A percentile compares a stretch with the other conserved stretches of the same genome.
Evolutionary conservation across 441 rosid species (phyloP).

Genomic region (Arabidopsis lyrata): DNA sequence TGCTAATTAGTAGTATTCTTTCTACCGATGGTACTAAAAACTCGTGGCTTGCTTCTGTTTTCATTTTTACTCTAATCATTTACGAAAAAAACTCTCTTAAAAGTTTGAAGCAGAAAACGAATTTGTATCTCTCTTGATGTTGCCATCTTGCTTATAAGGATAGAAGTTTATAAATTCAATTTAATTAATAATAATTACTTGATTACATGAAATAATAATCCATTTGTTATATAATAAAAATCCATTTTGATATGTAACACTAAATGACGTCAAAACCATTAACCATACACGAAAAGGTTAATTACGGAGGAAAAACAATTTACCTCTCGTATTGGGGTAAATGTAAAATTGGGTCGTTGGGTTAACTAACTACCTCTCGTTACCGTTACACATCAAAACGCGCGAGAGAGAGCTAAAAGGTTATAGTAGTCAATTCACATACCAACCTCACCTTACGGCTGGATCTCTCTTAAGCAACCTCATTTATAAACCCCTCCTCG

Average conservation of each 20-base stretch:
- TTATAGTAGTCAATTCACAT: background rate
- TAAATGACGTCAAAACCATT: background rate
- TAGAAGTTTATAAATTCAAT: background rate
- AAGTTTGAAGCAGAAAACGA: background rate
- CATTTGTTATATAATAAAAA: no score
- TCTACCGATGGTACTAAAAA: no score
- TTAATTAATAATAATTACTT: background rate
- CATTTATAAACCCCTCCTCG: slow-evolving; percentile 38
- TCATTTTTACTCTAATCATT: background rate
- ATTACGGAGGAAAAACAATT: background rate
- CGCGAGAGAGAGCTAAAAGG: slow-evolving; percentile 30
- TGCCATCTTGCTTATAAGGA: no score
- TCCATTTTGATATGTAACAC: background rate
- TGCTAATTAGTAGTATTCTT: background rate
- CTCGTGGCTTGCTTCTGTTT: background rate
- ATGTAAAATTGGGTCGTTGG: slow-evolving; percentile 14
- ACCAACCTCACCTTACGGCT: slow-evolving; percentile 27
- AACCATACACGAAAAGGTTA: background rate
- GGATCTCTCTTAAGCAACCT: slow-evolving; percentile 32
- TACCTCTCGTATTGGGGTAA: background rate
- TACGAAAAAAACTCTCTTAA: background rate
- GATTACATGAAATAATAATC: background rate
- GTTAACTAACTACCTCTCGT: slow-evolving; percentile 18
- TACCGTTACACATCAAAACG: slow-evolving; percentile 30
- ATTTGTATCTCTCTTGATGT: no score